phyloP scores from a whole-genome alignment of 2,329 filamentous ascomycete species.

The Escovopsis sp. region DNA sequence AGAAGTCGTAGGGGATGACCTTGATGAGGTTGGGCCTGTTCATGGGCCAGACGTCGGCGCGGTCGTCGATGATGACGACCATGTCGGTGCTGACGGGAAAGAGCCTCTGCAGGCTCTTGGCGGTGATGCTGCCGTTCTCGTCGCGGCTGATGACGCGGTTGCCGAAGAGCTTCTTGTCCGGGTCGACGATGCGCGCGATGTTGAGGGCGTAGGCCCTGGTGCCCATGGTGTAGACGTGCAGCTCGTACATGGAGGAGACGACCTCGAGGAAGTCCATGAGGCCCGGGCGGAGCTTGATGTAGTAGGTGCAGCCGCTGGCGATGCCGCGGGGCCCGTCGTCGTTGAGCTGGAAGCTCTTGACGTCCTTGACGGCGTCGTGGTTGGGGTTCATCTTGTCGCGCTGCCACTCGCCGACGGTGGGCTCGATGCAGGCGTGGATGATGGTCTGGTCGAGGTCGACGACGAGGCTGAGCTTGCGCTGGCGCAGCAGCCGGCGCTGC shows the following conservation, averaged over 20 bases:
- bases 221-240: constrained; percentile 99
- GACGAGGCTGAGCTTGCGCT: constrained; percentile 78
- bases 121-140: constrained; percentile 84
- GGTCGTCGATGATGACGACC: constrained; percentile 97
- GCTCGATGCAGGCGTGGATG: constrained; percentile 94
- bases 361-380: constrained; percentile 76
- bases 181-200: constrained; percentile 86
- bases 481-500: constrained; percentile 65
- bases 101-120: constrained; percentile 76
- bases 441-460: constrained; percentile 97
- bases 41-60: constrained; percentile 84
- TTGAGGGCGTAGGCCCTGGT: constrained; percentile 89
- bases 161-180: constrained; percentile 75
- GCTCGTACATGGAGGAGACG: constrained; percentile 70
- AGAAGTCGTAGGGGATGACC: constrained; percentile 92
- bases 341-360: constrained; percentile 72
- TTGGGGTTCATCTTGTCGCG: constrained; percentile 79
- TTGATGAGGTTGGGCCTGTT: constrained; percentile 91
- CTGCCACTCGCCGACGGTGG: constrained; percentile 93
- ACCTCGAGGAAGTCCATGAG: constrained; percentile 65
- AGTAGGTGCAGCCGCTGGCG: constrained; percentile 74
- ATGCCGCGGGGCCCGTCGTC: constrained; percentile 66
- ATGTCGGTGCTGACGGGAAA: constrained; percentile 97
- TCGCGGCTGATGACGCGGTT: constrained; percentile 92
- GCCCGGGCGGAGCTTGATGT: constrained; percentile 92